These are phyloP conservation scores for Strigomonas galati DNA, from an alignment of 208 protist species.

Conservation along the genomic window DNA sequence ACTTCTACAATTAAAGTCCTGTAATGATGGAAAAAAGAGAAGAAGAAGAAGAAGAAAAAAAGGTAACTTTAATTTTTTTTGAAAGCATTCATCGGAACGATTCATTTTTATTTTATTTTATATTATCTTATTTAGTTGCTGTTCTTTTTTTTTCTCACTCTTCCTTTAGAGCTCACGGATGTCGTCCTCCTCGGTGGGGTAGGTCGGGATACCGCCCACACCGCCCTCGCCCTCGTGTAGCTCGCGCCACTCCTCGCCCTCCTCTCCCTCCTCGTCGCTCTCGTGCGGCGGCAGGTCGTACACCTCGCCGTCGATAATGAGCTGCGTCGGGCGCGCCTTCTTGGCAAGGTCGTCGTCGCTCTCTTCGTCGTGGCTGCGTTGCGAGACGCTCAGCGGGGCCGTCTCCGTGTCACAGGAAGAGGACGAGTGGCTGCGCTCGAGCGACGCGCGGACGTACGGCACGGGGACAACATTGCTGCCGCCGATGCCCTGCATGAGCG, in stretches of 20 bases:
- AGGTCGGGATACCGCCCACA: conserved; percentile 2
- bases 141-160: not conserved
- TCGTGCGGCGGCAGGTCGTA: conserved; percentile 14
- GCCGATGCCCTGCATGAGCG: not conserved
- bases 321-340: conserved; percentile 27
- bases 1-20: no score
- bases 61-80: no score
- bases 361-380: conserved; percentile 29
- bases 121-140: not conserved
- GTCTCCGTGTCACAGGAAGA: conserved; percentile 40
- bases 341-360: conserved; percentile 34
- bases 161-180: not conserved
- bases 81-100: no score
- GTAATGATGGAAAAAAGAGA: no score
- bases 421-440: conserved; percentile 15
- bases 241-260: conserved; percentile 8
- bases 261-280: conserved; percentile 6
- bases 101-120: no score
- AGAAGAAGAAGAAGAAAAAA: no score
- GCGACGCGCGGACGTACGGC: not conserved
- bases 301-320: conserved; percentile 35
- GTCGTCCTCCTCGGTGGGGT: not conserved
- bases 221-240: conserved; percentile 9
- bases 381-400: conserved; percentile 38
- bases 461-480: not conserved